These are phyloP conservation scores for Alternaria atra DNA, from an alignment of 2,329 filamentous ascomycete genomes.

Conservation along the genomic window DNA sequence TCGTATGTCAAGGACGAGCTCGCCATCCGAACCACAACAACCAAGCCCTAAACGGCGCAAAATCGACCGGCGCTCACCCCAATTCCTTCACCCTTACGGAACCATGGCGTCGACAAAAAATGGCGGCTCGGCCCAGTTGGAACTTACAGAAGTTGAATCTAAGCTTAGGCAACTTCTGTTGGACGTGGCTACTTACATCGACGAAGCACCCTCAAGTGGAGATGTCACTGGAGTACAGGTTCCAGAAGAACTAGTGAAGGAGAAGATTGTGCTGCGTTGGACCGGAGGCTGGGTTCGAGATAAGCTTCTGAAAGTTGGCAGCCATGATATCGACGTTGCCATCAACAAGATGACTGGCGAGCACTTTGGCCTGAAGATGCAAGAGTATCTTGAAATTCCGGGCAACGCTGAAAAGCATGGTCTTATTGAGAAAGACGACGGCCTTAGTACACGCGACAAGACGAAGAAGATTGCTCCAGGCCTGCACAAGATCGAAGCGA, in stretches of 20 bases:
- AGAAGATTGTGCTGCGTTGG: conserved; percentile 71
- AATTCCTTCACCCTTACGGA: conserved; percentile 34
- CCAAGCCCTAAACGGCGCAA: conserved; percentile 45
- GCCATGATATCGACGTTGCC: conserved; percentile 84
- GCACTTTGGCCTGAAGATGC: conserved; percentile 74
- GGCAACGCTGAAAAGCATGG: conserved; percentile 70
- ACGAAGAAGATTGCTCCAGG: conserved; percentile 70
- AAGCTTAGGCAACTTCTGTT: conserved; percentile 79
- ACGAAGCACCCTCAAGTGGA: conserved; percentile 50
- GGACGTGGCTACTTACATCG: conserved; percentile 78
- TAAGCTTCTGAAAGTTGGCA: conserved; percentile 76
- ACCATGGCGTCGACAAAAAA: conserved; percentile 38
- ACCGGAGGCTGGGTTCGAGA: conserved; percentile 90
- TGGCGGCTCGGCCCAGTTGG: conserved; percentile 50
- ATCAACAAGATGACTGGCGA: conserved; percentile 87
- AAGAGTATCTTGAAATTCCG: conserved; percentile 70
- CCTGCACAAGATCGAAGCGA: conserved; percentile 87
- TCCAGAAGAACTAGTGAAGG: conserved; percentile 56
- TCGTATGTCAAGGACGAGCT: conserved; percentile 43
- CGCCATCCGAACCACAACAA: conserved; percentile 33
- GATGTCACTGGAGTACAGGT: conserved; percentile 47
- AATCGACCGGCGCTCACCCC: conserved; percentile 26
- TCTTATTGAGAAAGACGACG: conserved; percentile 52
- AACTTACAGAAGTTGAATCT: conserved; percentile 74
- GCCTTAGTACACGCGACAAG: conserved; percentile 53